Conservation (phyloP, 306 rosid species). For the Arachis stenosperma region DNA sequence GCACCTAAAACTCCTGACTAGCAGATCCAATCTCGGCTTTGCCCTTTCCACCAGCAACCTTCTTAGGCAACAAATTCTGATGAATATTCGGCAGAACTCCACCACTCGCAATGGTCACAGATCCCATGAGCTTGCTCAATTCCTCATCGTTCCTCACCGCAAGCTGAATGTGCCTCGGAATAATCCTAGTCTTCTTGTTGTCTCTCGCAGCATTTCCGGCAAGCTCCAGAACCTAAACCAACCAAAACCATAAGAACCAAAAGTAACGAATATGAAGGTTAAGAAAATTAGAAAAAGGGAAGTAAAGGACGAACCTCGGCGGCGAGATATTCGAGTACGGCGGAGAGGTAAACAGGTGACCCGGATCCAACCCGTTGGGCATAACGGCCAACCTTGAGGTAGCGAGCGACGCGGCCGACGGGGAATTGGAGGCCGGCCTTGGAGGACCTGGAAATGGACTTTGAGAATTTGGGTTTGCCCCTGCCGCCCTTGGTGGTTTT, state of each 20-base stretch:
- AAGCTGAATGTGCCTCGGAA: slow-evolving; percentile 77
- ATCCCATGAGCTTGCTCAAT: slow-evolving; percentile 69
- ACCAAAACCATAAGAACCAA: neutral
- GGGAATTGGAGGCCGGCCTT: slow-evolving; percentile 98
- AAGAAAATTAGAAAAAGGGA: neutral
- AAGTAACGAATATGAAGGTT: neutral
- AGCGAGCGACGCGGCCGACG: slow-evolving; percentile 81
- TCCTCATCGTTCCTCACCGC: slow-evolving; percentile 87
- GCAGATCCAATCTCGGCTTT: slow-evolving; percentile 65
- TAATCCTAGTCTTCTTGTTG: slow-evolving; percentile 71
- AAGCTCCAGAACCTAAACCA: slow-evolving; percentile 56
- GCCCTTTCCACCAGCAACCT: slow-evolving; percentile 43
- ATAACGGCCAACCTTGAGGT: slow-evolving; percentile 72
- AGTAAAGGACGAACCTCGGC: slow-evolving; percentile 58
- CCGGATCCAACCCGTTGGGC: slow-evolving; percentile 82
- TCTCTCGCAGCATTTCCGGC: slow-evolving; percentile 75
- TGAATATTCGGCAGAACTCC: slow-evolving; percentile 71
- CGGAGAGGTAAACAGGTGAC: slow-evolving; percentile 81
- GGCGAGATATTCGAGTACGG: slow-evolving; percentile 85
- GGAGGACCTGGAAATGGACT: slow-evolving; percentile 62
- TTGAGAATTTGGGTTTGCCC: slow-evolving; percentile 60
- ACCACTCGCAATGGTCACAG: slow-evolving; percentile 68
- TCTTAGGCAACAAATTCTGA: slow-evolving; percentile 66
- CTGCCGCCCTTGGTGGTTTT: slow-evolving; percentile 55
- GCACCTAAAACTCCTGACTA: slow-evolving; percentile 47